Percentiles rank a stretch among this genome's conserved stretches.
These are phyloP conservation scores for Pseudopithomyces maydicus DNA, from an alignment of 2,329 filamentous ascomycete genomes.

Conservation along the genomic window DNA sequence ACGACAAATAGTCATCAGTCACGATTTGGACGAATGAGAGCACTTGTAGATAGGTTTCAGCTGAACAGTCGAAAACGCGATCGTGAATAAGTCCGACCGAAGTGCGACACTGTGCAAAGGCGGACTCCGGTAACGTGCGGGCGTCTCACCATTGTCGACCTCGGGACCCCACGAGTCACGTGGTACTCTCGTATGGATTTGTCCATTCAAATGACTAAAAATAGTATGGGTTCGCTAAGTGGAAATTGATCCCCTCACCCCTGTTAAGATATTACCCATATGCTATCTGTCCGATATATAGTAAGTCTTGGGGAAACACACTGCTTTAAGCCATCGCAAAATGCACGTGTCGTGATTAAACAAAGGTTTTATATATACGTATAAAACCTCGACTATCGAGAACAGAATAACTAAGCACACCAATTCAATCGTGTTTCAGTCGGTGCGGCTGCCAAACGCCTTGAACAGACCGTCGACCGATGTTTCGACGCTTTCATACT, in stretches of 20 bases:
- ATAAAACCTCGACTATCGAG: too few relatives aligned
- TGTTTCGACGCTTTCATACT: too few relatives aligned
- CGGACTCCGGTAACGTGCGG: constrained; percentile 1
- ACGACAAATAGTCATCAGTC: constrained; percentile 4
- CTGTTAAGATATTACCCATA: not conserved
- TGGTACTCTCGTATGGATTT: not conserved
- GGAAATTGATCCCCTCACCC: too few relatives aligned
- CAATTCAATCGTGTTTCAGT: too few relatives aligned
- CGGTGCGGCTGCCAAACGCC: too few relatives aligned
- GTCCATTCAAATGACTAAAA: not conserved
- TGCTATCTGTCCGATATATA: too few relatives aligned
- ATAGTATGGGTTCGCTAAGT: not conserved
- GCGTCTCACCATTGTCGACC: not conserved
- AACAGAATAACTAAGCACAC: too few relatives aligned
- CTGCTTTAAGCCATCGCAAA: too few relatives aligned
- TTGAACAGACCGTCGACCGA: too few relatives aligned
- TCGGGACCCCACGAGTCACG: not conserved
- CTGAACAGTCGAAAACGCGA: constrained; percentile 2
- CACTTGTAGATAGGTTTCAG: not conserved
- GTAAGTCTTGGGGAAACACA: too few relatives aligned
- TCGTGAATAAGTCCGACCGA: constrained; percentile 15
- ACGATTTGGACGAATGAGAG: constrained; percentile 8
- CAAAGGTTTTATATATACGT: too few relatives aligned
- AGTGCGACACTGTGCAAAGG: not conserved
- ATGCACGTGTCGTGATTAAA: too few relatives aligned